Percentiles rank a stretch among this genome's conserved stretches.
Conservation (phyloP, 2,329 filamentous ascomycete species). For the Fusarium coicis region DNA sequence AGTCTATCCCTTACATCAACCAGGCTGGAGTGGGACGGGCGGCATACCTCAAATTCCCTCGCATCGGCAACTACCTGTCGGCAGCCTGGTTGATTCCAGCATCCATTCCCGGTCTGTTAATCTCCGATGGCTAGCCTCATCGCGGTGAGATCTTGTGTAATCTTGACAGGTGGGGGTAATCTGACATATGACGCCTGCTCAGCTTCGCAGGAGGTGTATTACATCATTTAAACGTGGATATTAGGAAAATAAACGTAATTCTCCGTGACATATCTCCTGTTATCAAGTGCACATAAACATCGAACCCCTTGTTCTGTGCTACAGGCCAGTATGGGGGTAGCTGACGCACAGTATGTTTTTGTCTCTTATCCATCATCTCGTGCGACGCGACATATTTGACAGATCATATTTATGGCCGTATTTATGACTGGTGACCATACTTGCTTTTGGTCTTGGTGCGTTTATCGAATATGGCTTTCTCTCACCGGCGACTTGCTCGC, state of each 20-base stretch:
- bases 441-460: background rate
- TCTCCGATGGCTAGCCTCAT: background rate
- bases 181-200: background rate
- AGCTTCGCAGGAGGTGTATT: rapidly evolving
- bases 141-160: background rate
- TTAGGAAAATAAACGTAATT: too few species aligned
- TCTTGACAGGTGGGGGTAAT: background rate
- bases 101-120: background rate
- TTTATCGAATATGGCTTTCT: too few species aligned
- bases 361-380: background rate
- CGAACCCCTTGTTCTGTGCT: too few species aligned
- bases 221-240: rapidly evolving
- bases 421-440: background rate
- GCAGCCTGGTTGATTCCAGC: background rate
- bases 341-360: background rate
- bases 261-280: rapidly evolving
- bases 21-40: background rate
- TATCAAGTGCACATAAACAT: too few species aligned
- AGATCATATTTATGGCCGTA: background rate
- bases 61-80: background rate
- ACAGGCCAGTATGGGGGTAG: too few species aligned
- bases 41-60: background rate
- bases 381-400: background rate
- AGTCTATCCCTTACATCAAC: background rate
- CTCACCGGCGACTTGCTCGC: background rate